Evolutionary conservation across 768 basidiomycete species (phyloP).

Genomic region (Leucosporidium creatinivorum): DNA sequence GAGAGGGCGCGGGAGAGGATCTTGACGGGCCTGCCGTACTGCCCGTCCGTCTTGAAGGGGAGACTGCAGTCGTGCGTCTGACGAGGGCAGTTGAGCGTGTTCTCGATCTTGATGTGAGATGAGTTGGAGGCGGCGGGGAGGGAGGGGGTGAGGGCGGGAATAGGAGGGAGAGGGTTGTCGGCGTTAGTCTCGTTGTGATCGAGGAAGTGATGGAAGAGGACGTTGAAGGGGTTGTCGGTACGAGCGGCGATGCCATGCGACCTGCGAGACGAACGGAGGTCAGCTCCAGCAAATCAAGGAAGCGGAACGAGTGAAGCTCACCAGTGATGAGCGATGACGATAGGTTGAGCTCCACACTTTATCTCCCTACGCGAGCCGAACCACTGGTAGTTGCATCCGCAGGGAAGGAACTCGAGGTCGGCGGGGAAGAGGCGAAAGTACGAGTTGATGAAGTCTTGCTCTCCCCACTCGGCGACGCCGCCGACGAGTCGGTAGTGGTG

Average conservation of each 20-base stretch:
- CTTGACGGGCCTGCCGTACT: slow-evolving; percentile 17
- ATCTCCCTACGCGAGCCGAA: slow-evolving; percentile 24
- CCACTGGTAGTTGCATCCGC: slow-evolving; percentile 35
- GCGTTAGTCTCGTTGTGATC: neutral
- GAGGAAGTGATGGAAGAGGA: slow-evolving; percentile 27
- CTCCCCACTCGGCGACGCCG: slow-evolving; percentile 20
- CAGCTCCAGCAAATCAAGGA: no score
- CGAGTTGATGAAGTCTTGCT: slow-evolving; percentile 35
- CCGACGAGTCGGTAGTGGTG: slow-evolving; percentile 19
- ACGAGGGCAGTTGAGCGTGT: slow-evolving; percentile 30
- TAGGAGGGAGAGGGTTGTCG: neutral
- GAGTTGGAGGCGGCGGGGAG: slow-evolving; percentile 14
- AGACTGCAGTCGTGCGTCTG: slow-evolving; percentile 22
- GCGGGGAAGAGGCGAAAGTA: slow-evolving; percentile 28
- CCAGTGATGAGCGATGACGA: slow-evolving; percentile 31
- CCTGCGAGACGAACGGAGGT: no score
- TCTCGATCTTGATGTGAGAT: slow-evolving; percentile 10
- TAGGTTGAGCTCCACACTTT: slow-evolving; percentile 24
- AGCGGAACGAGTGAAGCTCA: neutral
- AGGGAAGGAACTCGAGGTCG: slow-evolving; percentile 28
- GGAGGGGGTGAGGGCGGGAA: neutral
- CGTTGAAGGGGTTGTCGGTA: slow-evolving; percentile 21
- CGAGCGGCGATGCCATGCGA: neutral
- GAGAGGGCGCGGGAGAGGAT: slow-evolving; percentile 11
- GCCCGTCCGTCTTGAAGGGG: slow-evolving; percentile 2